Evolutionary conservation across 73 alveolate species (phyloP), one percentile per base, ranked within the genome.

Genomic region (Halteria grandinella): DNA sequence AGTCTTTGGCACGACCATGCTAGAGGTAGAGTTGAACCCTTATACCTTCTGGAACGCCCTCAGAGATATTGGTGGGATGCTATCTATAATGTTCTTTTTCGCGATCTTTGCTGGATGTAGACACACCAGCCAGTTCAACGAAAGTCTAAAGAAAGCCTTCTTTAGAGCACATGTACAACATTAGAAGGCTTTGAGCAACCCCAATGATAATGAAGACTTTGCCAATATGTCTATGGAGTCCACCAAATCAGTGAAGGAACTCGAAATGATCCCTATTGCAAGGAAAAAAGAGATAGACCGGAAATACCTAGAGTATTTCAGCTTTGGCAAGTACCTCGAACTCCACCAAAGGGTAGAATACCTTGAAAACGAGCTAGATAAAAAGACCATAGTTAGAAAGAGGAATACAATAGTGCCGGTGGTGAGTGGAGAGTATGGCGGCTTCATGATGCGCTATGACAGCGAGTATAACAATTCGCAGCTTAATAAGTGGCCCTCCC

Each of bases 41-140:
- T 33, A 33, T 14, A 7, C 37, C 36, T 14, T 57, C 8, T 31
- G 51, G 51, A 8, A 6, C 7, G 74, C 74, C 10, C 31, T 57
- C 5, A 57, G 36, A 29, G 74, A 57, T 8, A 20, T 57, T 6
- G 74, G 74, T 3, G 74, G 54, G 3, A 28, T 57, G 51, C 51
- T 57, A 3, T 57, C 74, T 57, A 18, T 57, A 18, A 12, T 57
- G 12, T 57, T 57, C 29, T 57, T 57, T 12, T 57, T 11, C 20
- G 74, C 74, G 5, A 31, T 57, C 5, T 57, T 57, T 57, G 74
- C 74, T 12, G 18, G 7, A 33, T 10, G 18, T 12, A 8, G 5
- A 2, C 74, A 57, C 31, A 33, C 74, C 5, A 34, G 54, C 6
- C 5, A 27, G 31, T 57, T 57, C 29, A 51, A 57, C 17, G 33